Evolutionary conservation across 2,329 filamentous ascomycete genomes (phyloP), one percentile per base, ranked within the genome.

Genomic region (Calonectria honghensis): DNA sequence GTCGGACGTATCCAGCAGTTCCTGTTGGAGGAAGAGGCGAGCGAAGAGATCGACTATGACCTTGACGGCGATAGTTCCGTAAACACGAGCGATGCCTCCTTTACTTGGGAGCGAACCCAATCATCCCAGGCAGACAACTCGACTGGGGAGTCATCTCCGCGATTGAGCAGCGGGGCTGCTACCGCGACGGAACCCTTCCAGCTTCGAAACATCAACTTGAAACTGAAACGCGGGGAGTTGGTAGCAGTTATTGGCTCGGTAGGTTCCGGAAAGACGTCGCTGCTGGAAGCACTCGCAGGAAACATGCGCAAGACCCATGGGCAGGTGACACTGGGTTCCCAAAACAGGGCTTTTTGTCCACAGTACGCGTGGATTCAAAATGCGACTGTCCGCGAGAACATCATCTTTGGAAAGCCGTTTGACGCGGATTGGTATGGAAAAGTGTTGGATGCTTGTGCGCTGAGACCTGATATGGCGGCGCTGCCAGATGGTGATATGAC

Each of bases 241-340:
- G 94, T 90, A 41, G 89, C 94, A 13, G 90, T 95, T 27, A 93
- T 92, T 13, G 94, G 94, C 0, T 91, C 91, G 79, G 95, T 93
- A 0, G 94, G 94, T 0, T 91, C 91, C 14, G 94, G 94, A 6
- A 95, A 95, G 84, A 94, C 91, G 80, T 85, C 95, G 31, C 86
- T 95, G 75, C 86, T 95, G 11, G 89, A 93, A 0, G 89, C 93
- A 0, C 90, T 95, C 39, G 87, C 95, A 2, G 93, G 93, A 1
- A 93, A 95, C 82, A 91, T 91, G 9, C 68, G 54, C 32, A 64
- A 63, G 41, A 71, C 57, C 16, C 3, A 50, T 20, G 72, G 61
- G 5, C 63, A 41, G n/a, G 51, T 59, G 18, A 64, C 45, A 0
- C n/a, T 70, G 0, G 57, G 45, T 0, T 51, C 29, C 29, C 10